A percentile compares a stretch with the other conserved stretches of the same genome.
Conservation (phyloP, 176 grass and related monocot species). For the Puccinellia tenuiflora region DNA sequence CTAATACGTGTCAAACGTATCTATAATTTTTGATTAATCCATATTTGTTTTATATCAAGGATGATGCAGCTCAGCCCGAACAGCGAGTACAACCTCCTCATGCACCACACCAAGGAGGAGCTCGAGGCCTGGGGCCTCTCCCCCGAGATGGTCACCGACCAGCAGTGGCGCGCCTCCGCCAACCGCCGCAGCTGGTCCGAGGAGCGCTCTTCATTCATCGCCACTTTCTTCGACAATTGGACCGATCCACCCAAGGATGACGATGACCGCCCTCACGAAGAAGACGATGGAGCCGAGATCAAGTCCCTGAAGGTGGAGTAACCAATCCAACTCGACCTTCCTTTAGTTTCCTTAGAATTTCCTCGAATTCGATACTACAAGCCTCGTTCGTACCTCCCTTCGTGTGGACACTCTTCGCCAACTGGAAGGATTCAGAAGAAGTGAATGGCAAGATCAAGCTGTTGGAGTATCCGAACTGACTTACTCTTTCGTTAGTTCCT, state of each 20-base stretch:
- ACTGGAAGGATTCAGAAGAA: conserved; percentile 19
- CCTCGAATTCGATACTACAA: neutral
- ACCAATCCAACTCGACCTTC: neutral
- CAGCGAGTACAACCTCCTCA: conserved; percentile 84
- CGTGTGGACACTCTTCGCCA: conserved; percentile 54
- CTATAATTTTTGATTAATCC: no score
- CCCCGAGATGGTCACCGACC: conserved; percentile 87
- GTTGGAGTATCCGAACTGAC: conserved; percentile 8
- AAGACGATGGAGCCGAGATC: neutral
- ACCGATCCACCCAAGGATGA: neutral
- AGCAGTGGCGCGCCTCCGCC: conserved; percentile 73
- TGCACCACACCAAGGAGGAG: conserved; percentile 86
- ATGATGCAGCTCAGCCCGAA: conserved; percentile 85
- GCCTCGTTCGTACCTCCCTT: neutral
- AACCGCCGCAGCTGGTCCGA: conserved; percentile 56
- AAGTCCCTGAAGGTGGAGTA: neutral
- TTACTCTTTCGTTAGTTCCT: neutral
- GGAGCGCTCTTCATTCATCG: conserved; percentile 51
- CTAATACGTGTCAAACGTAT: no score
- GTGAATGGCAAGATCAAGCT: neutral
- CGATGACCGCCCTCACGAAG: neutral
- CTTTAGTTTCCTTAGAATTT: neutral
- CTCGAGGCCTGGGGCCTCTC: conserved; percentile 75
- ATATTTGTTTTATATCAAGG: no score
- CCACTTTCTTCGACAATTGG: conserved; percentile 60